Base-by-base conservation (phyloP, 306 rosid genomes). In the Sophora flavescens region DNA sequence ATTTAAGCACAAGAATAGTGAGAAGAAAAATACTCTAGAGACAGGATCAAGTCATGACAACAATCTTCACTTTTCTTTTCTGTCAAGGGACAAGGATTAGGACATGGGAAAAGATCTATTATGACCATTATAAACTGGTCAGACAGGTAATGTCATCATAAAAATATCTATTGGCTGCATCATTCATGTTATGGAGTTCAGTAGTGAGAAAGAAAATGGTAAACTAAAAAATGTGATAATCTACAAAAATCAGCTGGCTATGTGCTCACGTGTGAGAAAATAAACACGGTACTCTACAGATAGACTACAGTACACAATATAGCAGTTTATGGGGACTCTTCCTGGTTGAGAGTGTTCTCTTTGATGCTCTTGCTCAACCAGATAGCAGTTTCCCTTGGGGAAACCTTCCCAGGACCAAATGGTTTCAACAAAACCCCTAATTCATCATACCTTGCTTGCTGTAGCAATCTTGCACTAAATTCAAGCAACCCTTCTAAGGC, bases 331-430 rank as follows among this genome's bases (percentile, higher is more conserved):
- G 33, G 45, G 71, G 58, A 36, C 71, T 80, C 90, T 58, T 89
- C 96, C 47, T 69, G 90, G 83, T 84, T 90, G 71, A n/a, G 39
- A 54, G 90, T 80, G 69, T 88, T 96, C 77, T 87, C 88, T 82
- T 96, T 96, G 81, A 92, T 85, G 91, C 99, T 96, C 83, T 96
- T 96, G 39, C 96, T 84, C 88, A 96, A 87, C 99, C 99, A 96
- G 70, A 96, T 96, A 22, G 99, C 99, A 76, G 99, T 96, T 91
- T 96, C 99, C 74, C 99, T 88, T 1, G 99, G 96, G 65, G 97
- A 93, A 81, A 91, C 99, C 82, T 92, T 96, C 33, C 85, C 99
- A 0, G 97, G 98, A 6, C 99, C 99, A 72, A 96, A 96, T 41
- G 99, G 99, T 87, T 91, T 96, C 79, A 96, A 75, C 86, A 96